phyloP scores from a whole-genome alignment of 1,284 basidiomycete species.

The Sporisorium exsertum region DNA sequence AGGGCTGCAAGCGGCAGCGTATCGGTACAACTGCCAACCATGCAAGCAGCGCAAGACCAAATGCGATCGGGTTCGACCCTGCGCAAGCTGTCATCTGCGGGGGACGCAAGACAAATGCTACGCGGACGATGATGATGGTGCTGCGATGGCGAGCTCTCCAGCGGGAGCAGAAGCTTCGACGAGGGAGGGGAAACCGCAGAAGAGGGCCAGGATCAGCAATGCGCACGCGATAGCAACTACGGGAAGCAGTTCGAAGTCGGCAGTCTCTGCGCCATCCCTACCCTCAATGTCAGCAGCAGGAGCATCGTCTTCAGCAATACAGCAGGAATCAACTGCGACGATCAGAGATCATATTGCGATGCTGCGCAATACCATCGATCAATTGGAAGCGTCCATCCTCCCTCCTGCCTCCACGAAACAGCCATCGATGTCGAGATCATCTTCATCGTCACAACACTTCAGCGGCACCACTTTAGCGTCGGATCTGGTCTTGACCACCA shows the following conservation, averaged over 20 bases:
- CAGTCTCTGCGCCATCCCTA: not conserved
- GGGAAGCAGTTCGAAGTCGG: not conserved
- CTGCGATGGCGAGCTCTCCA: not conserved
- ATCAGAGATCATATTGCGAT: slow-evolving; percentile 29
- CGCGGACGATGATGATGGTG: slow-evolving; percentile 6
- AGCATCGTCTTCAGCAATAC: not conserved
- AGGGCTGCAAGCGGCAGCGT: slow-evolving; percentile 31
- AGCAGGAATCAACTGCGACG: not conserved
- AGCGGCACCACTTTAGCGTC: not conserved
- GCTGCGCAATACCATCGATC: slow-evolving; percentile 17
- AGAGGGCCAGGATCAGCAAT: slow-evolving; percentile 9
- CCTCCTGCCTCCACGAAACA: not conserved
- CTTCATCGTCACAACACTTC: not conserved
- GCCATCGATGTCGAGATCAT: not conserved
- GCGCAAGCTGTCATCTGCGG: slow-evolving; percentile 34
- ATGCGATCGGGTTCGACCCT: slow-evolving; percentile 47
- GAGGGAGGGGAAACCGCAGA: slow-evolving; percentile 4
- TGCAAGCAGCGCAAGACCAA: slow-evolving; percentile 55
- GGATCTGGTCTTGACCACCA: slow-evolving; percentile 9
- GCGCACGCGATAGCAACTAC: not conserved
- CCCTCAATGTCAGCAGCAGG: not conserved
- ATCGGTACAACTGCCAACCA: slow-evolving; percentile 44
- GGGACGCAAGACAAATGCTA: slow-evolving; percentile 38
- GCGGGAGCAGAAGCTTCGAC: not conserved
- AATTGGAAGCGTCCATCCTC: slow-evolving; percentile 18